Evolutionary conservation across 164 flowering plant genomes (phyloP).

Genomic region (Macadamia tetraphylla): DNA sequence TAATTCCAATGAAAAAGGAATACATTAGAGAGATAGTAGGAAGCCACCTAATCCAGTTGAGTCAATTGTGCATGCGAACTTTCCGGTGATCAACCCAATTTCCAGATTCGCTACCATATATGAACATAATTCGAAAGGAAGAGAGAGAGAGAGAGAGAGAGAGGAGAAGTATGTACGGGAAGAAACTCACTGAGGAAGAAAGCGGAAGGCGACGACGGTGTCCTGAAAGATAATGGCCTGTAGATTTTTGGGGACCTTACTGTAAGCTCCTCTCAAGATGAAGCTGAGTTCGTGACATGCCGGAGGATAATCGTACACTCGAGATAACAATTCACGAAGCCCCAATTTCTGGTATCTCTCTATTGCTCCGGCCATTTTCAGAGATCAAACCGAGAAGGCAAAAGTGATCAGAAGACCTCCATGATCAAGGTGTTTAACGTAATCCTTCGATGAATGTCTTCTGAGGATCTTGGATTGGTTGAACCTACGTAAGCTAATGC

Average conservation of each 20-base stretch:
- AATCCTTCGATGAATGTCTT: no score
- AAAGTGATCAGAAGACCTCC: no score
- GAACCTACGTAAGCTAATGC: no score
- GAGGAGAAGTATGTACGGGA: neutral
- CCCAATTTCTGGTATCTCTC: conserved; percentile 55
- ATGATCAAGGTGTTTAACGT: no score
- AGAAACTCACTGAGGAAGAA: conserved; percentile 57
- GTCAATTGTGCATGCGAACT: no score
- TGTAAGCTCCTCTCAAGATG: conserved; percentile 50
- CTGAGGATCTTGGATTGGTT: no score
- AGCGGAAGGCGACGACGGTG: conserved; percentile 62
- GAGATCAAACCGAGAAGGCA: no score
- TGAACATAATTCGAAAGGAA: neutral
- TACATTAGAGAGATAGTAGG: no score
- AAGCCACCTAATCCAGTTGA: no score
- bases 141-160: neutral
- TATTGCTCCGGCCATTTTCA: neutral
- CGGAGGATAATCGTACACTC: conserved; percentile 35
- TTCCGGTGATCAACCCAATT: no score
- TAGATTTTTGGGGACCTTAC: conserved; percentile 51
- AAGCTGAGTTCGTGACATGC: conserved; percentile 68
- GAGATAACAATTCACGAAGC: conserved; percentile 33
- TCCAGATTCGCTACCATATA: no score
- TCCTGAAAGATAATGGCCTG: conserved; percentile 67
- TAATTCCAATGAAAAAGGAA: no score